These are phyloP conservation scores for Castanopsis chinensis DNA, from an alignment of 306 rosid species.

Conservation along the genomic window DNA sequence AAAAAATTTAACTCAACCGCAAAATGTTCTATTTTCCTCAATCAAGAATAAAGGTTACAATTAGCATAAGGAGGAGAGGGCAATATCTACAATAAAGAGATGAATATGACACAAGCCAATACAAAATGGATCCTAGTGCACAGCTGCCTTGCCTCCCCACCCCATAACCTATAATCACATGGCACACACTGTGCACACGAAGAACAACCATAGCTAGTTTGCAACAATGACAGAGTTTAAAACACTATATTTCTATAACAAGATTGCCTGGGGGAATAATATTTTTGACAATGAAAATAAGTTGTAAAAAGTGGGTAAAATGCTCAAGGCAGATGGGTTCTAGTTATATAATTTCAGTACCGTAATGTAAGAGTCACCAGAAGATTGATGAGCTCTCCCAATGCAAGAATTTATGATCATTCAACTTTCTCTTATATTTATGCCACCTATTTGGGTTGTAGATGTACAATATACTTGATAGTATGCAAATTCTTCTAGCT, in stretches of 20 bases:
- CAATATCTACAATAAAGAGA: not conserved
- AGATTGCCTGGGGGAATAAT: not conserved
- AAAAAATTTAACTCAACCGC: no score
- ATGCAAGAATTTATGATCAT: no score
- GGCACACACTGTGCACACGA: not conserved
- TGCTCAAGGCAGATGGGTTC: no score
- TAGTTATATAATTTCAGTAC: no score
- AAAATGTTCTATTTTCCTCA: not conserved
- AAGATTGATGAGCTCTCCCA: no score
- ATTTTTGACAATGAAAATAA: not conserved
- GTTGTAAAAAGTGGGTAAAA: not conserved
- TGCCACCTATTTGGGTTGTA: no score
- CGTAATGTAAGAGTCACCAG: no score
- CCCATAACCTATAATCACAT: not conserved
- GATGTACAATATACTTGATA: no score
- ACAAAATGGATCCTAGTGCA: not conserved
- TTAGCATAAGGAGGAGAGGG: not conserved
- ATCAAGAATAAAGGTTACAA: not conserved
- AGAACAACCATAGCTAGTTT: not conserved
- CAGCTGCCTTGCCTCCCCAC: not conserved
- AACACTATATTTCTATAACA: not conserved
- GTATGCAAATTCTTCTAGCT: no score
- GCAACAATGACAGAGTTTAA: not conserved
- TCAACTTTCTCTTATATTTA: no score
- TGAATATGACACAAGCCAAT: constrained; percentile 5